Evolutionary conservation across 257 asterid genomes (phyloP), one percentile per base, ranked within the genome.

Genomic region (Knoxia roxburghii): DNA sequence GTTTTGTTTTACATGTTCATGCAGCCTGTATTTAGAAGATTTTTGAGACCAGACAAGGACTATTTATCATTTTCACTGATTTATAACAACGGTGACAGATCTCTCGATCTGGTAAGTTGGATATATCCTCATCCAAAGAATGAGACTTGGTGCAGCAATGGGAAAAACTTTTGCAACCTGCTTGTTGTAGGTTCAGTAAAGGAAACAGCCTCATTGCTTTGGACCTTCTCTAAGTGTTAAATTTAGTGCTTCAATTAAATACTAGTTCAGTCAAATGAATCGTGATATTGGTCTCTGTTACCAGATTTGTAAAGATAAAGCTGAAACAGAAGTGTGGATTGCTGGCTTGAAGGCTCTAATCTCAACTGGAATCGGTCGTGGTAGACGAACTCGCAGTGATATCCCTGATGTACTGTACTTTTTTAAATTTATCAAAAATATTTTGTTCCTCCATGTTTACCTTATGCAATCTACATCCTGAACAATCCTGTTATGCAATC

Each of bases 21-120:
- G 56, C 96, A 93, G 99, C 91, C 96, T 68, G 97, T 93, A 43
- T 93, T 93, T 75, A 86, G 69, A 88, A 85, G 99, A 86, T 93
- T 52, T 79, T 85, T 84, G 82, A 90, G 96, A 71, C 99, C 99
- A 37, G 99, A 93, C 70, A 93, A 93, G 87, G 99, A 93, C 72
- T 90, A 86, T 81, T 77, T 90, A 66, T 93, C 99, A 32, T 93
- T 93, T 76, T 93, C 99, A 15, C 90, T 93, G 64, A 80, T 93
- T 76, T 85, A 90, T 76, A 85, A 85, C 74, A 85, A 84, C 74
- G 97, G 96, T 0, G 99, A 93, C 43, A 84, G 99, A 83, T 90
- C 97, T 53, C 92, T 93, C 21, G 99, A 93, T 76, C 82, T 93
- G 95, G 99, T 93, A 29, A 77, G 99, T 81, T 20, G 40, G 55